Conservation (phyloP, 2,329 filamentous ascomycete species). For the Spiromastix sp. region DNA sequence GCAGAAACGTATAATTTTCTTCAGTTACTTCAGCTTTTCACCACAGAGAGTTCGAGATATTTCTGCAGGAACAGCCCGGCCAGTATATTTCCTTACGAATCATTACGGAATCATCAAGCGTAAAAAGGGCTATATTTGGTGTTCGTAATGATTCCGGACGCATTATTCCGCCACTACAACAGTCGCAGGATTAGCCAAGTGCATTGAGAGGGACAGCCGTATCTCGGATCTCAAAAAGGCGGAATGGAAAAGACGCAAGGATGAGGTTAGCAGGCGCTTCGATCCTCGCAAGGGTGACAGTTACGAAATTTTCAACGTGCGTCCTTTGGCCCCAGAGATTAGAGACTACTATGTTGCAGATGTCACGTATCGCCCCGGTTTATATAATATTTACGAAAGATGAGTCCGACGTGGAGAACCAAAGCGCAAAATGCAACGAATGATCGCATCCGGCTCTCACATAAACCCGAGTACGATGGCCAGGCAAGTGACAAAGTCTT, state of each 20-base stretch:
- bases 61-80: background rate
- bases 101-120: conserved; percentile 35
- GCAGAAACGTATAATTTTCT: no score
- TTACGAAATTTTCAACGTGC: conserved; percentile 38
- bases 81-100: conserved; percentile 18
- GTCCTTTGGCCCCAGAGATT: conserved; percentile 34
- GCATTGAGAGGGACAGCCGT: conserved; percentile 23
- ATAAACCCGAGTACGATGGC: conserved; percentile 12
- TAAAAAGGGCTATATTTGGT: conserved; percentile 48
- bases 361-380: conserved; percentile 31
- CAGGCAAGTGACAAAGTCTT: conserved; percentile 6
- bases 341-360: conserved; percentile 39
- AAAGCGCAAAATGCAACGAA: conserved; percentile 12
- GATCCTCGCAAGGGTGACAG: conserved; percentile 32
- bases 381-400: conserved; percentile 11
- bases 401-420: conserved; percentile 2
- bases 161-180: conserved; percentile 39
- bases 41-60: no score
- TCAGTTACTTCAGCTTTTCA: no score
- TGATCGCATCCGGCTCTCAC: conserved; percentile 12
- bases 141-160: conserved; percentile 49
- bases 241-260: conserved; percentile 14
- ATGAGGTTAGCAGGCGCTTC: conserved; percentile 28
- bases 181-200: conserved; percentile 34
- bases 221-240: conserved; percentile 10